Base-by-base conservation (phyloP, 75 land plant genomes). In the Pseudotsuga menziesii region DNA sequence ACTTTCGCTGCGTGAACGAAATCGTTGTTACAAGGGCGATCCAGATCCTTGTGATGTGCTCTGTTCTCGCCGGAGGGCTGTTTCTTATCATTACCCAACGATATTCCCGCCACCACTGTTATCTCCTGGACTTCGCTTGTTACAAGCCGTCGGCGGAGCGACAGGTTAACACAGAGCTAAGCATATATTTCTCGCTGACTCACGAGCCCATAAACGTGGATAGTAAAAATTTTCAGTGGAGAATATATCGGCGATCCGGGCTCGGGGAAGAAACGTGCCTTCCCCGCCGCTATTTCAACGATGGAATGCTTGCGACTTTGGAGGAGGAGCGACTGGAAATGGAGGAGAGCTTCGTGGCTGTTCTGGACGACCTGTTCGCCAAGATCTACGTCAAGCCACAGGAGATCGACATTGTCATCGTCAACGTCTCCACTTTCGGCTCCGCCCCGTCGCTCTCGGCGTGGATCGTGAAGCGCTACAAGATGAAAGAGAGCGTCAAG, bases 151-250 rank as follows among this genome's bases (percentile, higher is more conserved):
- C 88, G 39, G 27, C 85, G 32, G 73, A 80, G 54, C 75, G 73
- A 58, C 66, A 82, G 75, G 92, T 82, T 0, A 83, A 81, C 61
- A 86, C 88, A 44, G 79, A 80, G 56, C 83, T 83, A 26, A 73
- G 72, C 22, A 59, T 80, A 20, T 73, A 80, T 20, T n/a, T 56
- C 3, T 63, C 56, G 4, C 58, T 44, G 87, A 15, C 81, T 90
- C 22, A 83, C 71, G 79, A 89, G 83, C 22, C 85, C 80, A 57
- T 35, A 67, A 56, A 83, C 79, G 61, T 79, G 88, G 3, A 29
- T 77, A 19, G 88, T 89, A 8, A 54, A 88, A 2, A 86, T 91
- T 55, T 44, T 91, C 4, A 88, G 89, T 79, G 81, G 81, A 56
- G 93, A 91, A 75, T 82, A 82, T 25, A 67, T 86, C 23, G 78